Conservation (phyloP, 2,329 filamentous ascomycete genomes). For the Diaporthe amygdali region DNA sequence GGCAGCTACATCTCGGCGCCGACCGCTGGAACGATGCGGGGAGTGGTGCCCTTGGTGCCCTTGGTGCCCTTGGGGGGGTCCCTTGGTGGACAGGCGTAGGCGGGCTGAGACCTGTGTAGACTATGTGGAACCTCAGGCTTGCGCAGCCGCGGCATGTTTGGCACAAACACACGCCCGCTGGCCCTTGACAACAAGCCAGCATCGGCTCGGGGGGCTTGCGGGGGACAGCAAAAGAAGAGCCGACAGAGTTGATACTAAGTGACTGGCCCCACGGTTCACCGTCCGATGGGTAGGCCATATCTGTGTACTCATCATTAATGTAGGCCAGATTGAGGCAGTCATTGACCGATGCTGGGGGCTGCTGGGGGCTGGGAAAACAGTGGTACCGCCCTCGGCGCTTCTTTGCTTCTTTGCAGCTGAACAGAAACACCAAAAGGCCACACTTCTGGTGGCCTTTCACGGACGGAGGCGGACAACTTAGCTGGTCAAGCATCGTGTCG, state of each 20-base stretch:
- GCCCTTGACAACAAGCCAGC: neutral
- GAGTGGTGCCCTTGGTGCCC: too few relatives aligned
- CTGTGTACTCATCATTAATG: neutral
- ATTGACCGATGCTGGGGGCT: neutral
- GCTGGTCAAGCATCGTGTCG: neutral
- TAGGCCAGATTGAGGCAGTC: neutral
- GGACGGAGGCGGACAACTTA: too few relatives aligned
- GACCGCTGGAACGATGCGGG: neutral
- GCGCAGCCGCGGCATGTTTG: neutral
- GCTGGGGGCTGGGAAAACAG: neutral
- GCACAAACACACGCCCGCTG: neutral
- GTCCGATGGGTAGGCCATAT: neutral
- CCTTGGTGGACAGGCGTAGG: neutral
- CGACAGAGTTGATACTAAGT: constrained; percentile 11
- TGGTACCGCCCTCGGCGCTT: neutral
- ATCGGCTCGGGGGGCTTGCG: neutral
- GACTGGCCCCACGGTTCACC: neutral
- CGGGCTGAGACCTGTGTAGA: neutral
- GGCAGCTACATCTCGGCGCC: constrained; percentile 8
- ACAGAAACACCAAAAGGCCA: neutral
- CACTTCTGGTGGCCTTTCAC: constrained; percentile 10
- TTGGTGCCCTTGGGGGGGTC: neutral
- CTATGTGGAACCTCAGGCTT: too few relatives aligned
- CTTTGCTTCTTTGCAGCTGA: neutral
- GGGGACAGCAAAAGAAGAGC: constrained; percentile 2